A percentile compares a stretch with the other conserved stretches of the same genome.
Evolutionary conservation across 169 alveolate species (phyloP).

Genomic region (Plasmodium gaboni): DNA sequence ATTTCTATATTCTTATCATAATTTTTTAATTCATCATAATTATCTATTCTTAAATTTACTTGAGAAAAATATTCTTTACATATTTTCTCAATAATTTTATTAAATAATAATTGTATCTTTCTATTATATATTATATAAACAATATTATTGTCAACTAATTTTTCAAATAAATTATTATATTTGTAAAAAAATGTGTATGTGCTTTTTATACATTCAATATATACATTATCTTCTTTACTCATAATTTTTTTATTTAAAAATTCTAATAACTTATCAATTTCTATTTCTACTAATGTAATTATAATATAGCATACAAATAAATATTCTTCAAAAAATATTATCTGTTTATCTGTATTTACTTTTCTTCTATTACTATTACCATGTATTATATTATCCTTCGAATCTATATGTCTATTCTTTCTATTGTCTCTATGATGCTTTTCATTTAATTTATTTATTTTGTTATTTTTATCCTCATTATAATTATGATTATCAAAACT

Average conservation of each 20-base stretch:
- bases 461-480: not conserved
- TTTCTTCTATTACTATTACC: too few species aligned
- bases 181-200: conserved; percentile 30
- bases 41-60: conserved; percentile 11
- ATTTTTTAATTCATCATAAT: conserved; percentile 54
- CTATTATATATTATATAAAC: conserved; percentile 70
- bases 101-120: conserved; percentile 46
- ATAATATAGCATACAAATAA: conserved; percentile 25
- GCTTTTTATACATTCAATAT: conserved; percentile 63
- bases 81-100: conserved; percentile 25
- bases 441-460: not conserved
- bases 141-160: conserved; percentile 18
- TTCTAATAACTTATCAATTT: conserved; percentile 29
- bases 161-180: conserved; percentile 54
- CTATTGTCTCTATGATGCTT: not conserved
- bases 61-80: conserved; percentile 18
- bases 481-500: not conserved
- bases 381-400: too few species aligned
- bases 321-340: conserved; percentile 52
- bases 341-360: not conserved
- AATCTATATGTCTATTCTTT: too few species aligned
- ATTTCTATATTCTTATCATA: conserved; percentile 71
- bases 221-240: conserved; percentile 59
- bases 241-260: conserved; percentile 24
- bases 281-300: conserved; percentile 27